Evolutionary conservation across 176 grass and related monocot genomes (phyloP), one percentile per base, ranked within the genome.

Genomic region (Cymbopogon citratus): DNA sequence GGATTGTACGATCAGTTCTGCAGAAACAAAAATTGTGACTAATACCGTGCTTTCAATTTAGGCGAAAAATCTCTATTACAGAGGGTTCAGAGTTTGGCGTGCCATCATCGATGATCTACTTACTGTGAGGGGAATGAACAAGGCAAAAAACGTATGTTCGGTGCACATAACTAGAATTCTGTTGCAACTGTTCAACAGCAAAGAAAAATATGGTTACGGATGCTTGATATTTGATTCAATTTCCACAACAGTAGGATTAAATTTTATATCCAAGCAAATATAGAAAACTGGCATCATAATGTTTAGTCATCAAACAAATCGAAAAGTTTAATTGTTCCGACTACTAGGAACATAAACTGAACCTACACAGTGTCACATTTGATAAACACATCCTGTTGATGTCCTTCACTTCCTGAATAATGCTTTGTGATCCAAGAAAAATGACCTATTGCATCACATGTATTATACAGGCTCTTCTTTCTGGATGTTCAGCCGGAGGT

Each of bases 401-500:
- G 1, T 51, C 34, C 5, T 67, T 51, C 65, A 68, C 7, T 69
- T 70, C 28, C 3, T 77, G 51, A 67, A 41, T 71, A 18, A 36
- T 67, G 4, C 11, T 85, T 69, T 69, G 14, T 43, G 41, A 26
- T 57, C 35, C 25, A 72, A 13, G 19, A 46, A 69, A 64, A 41
- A 63, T 77, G 64, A 77, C 27, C 10, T n/a, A 21, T 26, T 48
- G 26, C 11, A 31, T 60, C 61, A 49, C 28, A 36, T 11, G 39
- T 29, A 49, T 89, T 72, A 39, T 72, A 39, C 80, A 98, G 95
- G 95, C 85, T 59, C 81, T 98, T 90, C 95, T 98, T 73, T 94
- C 92, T 61, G 95, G 95, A 1, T 98, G 92, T 66, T 98, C 95
- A 29, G 95, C 95, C 49, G 95, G 95, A 69, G 95, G 88, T 81